These are phyloP conservation scores for Allium sativum DNA, from an alignment of 106 monocot genomes.

Conservation along the genomic window DNA sequence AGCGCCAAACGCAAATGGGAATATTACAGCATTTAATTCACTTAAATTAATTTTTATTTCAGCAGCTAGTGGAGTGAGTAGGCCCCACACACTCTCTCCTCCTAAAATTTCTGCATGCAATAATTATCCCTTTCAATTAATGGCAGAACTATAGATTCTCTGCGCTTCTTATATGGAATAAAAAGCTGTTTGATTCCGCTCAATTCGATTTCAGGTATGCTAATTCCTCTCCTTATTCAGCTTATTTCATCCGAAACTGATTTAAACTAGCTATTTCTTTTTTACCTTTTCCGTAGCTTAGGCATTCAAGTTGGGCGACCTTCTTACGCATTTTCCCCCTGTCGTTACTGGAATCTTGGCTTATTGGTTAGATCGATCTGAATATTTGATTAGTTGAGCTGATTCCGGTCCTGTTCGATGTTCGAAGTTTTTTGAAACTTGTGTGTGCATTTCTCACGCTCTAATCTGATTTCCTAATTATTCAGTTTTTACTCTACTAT, in stretches of 20 bases:
- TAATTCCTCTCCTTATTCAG: neutral
- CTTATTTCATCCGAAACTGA: neutral
- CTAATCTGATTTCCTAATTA: neutral
- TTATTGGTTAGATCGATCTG: conserved; percentile 2
- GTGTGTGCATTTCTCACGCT: neutral
- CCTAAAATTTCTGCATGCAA: conserved; percentile 3
- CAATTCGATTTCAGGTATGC: conserved; percentile 7
- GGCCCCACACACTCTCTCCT: conserved; percentile 1
- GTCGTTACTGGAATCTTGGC: neutral
- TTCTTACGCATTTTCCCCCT: neutral
- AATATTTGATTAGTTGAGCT: neutral
- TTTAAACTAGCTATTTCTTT: neutral
- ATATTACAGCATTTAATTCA: too few species aligned
- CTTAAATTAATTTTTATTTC: too few species aligned
- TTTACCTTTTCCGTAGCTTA: neutral
- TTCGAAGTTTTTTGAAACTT: neutral
- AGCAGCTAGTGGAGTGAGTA: neutral
- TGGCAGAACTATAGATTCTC: neutral
- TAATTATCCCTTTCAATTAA: neutral
- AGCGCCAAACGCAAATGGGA: too few species aligned
- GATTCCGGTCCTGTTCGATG: neutral
- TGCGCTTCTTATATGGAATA: neutral
- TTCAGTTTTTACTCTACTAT: neutral
- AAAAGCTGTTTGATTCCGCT: neutral
- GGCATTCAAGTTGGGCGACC: neutral